Conservation (phyloP, 2,329 filamentous ascomycete species). For the Xylariaceae sp. region DNA sequence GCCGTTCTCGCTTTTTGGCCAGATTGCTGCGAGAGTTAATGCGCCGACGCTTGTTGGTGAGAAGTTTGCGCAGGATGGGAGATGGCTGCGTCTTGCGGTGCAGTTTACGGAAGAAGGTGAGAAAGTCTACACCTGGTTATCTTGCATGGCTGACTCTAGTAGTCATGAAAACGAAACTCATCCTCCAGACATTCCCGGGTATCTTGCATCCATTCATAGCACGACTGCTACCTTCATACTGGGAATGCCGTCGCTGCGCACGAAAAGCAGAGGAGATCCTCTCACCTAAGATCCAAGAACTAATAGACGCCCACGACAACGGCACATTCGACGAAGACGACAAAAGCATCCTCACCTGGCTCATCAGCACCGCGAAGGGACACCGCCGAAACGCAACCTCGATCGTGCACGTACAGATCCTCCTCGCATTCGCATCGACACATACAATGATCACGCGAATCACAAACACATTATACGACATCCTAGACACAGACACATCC, state of each 20-base stretch:
- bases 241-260: constrained; percentile 6
- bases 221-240: constrained; percentile 16
- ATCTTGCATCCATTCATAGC: constrained; percentile 8
- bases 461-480: constrained; percentile 12
- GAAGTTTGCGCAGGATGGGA: constrained; percentile 3
- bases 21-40: constrained; percentile 3
- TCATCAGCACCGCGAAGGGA: constrained; percentile 2
- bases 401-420: constrained; percentile 7
- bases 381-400: constrained; percentile 2
- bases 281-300: constrained; percentile 7
- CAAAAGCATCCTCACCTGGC: constrained; percentile 15
- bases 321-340: constrained; percentile 4
- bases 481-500: constrained; percentile 1
- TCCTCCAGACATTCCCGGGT: constrained; percentile 9
- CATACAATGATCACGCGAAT: constrained; percentile 14
- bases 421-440: constrained; percentile 13
- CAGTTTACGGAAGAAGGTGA: constrained; percentile 12
- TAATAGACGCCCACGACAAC: constrained; percentile 6
- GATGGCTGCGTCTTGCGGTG: constrained; percentile 7
- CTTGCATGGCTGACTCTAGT: too few relatives aligned
- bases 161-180: constrained; percentile 12
- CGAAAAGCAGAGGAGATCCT: constrained; percentile 3
- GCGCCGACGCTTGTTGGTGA: constrained; percentile 7
- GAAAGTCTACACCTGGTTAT: too few relatives aligned
- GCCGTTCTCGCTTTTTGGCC: constrained; percentile 1